Base-by-base conservation (phyloP, 495 filamentous ascomycete genomes). In the Aspergillus coremiiformis region DNA sequence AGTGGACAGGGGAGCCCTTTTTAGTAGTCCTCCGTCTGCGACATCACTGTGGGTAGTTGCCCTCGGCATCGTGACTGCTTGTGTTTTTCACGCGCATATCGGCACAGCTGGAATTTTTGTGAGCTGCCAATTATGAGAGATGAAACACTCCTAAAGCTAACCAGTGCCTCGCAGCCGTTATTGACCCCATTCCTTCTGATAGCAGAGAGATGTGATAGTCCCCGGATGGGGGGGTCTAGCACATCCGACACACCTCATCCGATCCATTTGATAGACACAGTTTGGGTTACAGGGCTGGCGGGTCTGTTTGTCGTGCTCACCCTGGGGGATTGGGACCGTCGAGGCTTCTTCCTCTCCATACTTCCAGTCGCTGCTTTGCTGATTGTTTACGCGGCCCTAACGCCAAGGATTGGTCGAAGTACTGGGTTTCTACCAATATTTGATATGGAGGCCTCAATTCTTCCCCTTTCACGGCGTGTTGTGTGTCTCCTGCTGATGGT, bases 41-140 rank as follows among this genome's bases (percentile, higher is more conserved):
- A 11, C 14, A 23, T 51, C 49, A 33, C 20, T 44, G 29, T 51
- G 49, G 49, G 35, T 44, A 2, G 49, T 51, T 14, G 49, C 49
- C n/a, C 12, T 51, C 11, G 37, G 49, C 9, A 35, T 51, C 32
- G 39, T 17, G 17, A 35, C 21, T 8, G 23, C 14, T 44, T 33
- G 14, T n/a, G n/a, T 51, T 22, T 44, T 12, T 10, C 26, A 44
- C 29, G 15, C 39, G 12, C 39, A 51, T 12, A 51, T 22, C 14
- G 20, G 37, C 35, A 26, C 42, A 22, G 12, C 44, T 44, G 22
- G n/a, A n/a, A 1, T 51, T 24, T 35, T 51, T 11, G 49, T 51
- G 24, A 35, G 49, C 17, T 2, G 1, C n/a, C 22, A 3, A 27
- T 11, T 22, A 10, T 15, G 5, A 27, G 8, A 14, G 15, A 41